Evolutionary conservation across 1,139 yeast genomes (phyloP).

Genomic region (Suhomyces kunorum): DNA sequence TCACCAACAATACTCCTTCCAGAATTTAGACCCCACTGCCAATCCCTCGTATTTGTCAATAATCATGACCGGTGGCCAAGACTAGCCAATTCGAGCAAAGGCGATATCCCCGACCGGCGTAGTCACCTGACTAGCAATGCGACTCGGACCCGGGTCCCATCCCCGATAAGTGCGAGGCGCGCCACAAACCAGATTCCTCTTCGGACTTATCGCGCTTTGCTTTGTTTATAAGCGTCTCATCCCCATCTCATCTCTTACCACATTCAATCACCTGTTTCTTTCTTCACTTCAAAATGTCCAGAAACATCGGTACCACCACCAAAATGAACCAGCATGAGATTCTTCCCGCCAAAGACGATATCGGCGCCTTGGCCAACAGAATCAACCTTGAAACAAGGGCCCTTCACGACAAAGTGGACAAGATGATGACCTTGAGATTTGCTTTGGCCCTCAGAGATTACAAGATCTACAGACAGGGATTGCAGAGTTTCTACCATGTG

Average conservation of each 20-base stretch:
- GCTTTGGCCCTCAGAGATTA: constrained; percentile 77
- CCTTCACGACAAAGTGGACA: constrained; percentile 69
- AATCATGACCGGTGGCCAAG: no score
- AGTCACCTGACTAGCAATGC: neutral
- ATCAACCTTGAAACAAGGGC: constrained; percentile 68
- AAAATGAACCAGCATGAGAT: constrained; percentile 55
- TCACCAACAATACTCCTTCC: no score
- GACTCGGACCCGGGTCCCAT: neutral
- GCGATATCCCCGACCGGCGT: constrained; percentile 3
- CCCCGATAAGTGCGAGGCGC: constrained; percentile 1
- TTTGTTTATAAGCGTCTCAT: constrained; percentile 1
- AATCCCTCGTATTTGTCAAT: no score
- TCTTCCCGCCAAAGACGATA: constrained; percentile 69
- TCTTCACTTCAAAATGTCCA: neutral
- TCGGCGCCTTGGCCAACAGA: constrained; percentile 81
- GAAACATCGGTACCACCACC: constrained; percentile 30
- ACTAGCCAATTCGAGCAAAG: no score
- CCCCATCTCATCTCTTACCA: neutral
- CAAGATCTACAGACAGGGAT: constrained; percentile 76
- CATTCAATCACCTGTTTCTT: neutral
- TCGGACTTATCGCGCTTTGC: constrained; percentile 1
- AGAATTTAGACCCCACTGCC: no score
- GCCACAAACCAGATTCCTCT: neutral
- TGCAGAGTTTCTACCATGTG: constrained; percentile 75
- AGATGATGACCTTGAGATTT: constrained; percentile 66